Evolutionary conservation across 257 asterid genomes (phyloP), one percentile per base, ranked within the genome.

Genomic region (Penstemon barbatus): DNA sequence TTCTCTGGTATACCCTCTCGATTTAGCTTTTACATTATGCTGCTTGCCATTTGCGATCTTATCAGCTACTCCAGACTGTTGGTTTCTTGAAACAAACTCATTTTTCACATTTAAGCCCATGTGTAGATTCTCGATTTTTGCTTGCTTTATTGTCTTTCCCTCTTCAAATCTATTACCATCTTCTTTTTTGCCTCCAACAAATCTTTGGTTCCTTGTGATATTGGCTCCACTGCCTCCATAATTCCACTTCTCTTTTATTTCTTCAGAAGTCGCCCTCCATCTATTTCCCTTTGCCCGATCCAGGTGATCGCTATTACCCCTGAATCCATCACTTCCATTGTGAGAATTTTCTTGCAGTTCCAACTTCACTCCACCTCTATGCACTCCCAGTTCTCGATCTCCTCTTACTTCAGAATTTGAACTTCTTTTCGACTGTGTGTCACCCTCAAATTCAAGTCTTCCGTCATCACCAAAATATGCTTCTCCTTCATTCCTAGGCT

Each of bases 201-300:
- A 25, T 25, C 2, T 25, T 25, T 25, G 33, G 33, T 11, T 11
- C 33, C 33, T 25, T 59, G 64, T 6, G 10, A 12, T 39, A 6
- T 5, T 59, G 18, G 49, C 64, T 59, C n/a, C 48, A 39, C 57
- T 77, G 51, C 49, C 59, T n/a, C 13, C 69, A 33, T 44, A 63
- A 60, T 59, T 68, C 60, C 63, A 64, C 38, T 46, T 71, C 51
- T 37, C 71, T 46, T 68, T 66, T 65, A 36, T 57, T 43, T 46
- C 70, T 58, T 54, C 71, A 60, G 66, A 50, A 51, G 68, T 61
- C 39, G 50, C 65, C 46, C 78, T 75, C 84, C 63, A 65, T 77
- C 85, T 78, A 72, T 77, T 87, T 54, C 81, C 82, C 66, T 68
- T 77, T 33, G 69, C 15, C 73, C 66, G 80, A 60, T 74, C 80